Percentiles rank a stretch among this genome's conserved stretches.
phyloP scores from a whole-genome alignment of 305 asterid genomes.

The Fraxinus baroniana region DNA sequence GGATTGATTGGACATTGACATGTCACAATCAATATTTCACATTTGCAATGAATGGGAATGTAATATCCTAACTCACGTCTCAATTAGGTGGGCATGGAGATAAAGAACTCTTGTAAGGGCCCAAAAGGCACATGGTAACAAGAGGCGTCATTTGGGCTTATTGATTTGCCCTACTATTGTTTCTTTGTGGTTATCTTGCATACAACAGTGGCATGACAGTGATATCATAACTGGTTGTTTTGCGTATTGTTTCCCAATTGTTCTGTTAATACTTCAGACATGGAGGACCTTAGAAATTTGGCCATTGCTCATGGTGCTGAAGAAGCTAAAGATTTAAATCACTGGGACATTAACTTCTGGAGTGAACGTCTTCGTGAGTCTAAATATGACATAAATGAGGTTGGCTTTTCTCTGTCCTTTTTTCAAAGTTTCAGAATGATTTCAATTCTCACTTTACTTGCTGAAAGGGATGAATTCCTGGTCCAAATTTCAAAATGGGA shows the following conservation, averaged over 20 bases:
- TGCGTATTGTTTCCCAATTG: background rate
- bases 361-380: slow-evolving; percentile 82
- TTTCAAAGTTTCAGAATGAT: background rate
- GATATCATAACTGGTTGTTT: background rate
- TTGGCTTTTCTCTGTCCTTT: slow-evolving; percentile 27
- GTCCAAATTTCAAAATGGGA: background rate
- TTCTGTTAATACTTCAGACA: slow-evolving; percentile 41
- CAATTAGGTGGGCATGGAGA: background rate
- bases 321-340: slow-evolving; percentile 69
- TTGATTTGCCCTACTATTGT: background rate
- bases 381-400: slow-evolving; percentile 77
- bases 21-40: background rate
- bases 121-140: background rate
- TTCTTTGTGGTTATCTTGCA: background rate
- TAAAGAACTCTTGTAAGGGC: background rate
- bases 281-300: slow-evolving; percentile 61
- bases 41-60: background rate
- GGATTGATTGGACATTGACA: background rate
- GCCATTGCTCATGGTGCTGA: slow-evolving; percentile 57
- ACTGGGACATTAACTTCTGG: slow-evolving; percentile 85
- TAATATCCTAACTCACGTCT: background rate
- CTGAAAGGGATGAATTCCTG: background rate
- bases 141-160: background rate
- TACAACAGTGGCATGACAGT: background rate
- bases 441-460: background rate